phyloP scores from a whole-genome alignment of 2,329 filamentous ascomycete genomes.

The Colletotrichum sp. region DNA sequence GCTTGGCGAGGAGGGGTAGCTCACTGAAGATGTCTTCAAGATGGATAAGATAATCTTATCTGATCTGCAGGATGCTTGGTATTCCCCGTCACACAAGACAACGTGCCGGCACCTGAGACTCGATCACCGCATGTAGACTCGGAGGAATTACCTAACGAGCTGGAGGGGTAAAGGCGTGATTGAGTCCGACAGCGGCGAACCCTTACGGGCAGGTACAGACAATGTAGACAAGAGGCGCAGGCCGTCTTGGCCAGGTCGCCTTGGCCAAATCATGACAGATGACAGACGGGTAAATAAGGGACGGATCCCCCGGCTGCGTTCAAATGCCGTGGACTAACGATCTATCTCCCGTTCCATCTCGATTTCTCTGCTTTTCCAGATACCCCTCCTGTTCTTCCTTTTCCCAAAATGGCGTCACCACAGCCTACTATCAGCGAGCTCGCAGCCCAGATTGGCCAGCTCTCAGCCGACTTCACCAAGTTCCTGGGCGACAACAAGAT shows the following conservation, averaged over 20 bases:
- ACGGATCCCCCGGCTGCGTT: background rate
- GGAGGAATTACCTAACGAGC: background rate
- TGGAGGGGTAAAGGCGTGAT: background rate
- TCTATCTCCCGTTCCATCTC: background rate
- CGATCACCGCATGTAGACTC: slow-evolving; percentile 3
- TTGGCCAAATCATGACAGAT: background rate
- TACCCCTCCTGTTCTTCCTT: slow-evolving; percentile 13
- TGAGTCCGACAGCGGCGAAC: background rate
- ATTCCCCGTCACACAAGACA: background rate
- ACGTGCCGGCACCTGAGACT: background rate
- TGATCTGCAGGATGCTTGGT: slow-evolving; percentile 21
- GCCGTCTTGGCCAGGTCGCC: background rate
- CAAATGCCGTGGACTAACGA: background rate
- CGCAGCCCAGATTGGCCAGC: slow-evolving; percentile 48
- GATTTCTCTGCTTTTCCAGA: background rate
- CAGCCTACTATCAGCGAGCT: slow-evolving; percentile 45
- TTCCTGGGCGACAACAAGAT: slow-evolving; percentile 47
- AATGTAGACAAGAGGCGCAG: background rate
- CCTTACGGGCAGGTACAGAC: background rate
- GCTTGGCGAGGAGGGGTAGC: slow-evolving; percentile 14
- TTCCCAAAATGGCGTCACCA: slow-evolving; percentile 31
- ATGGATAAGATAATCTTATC: slow-evolving; percentile 37
- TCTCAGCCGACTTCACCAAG: slow-evolving; percentile 44
- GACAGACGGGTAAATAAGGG: background rate
- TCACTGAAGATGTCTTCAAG: slow-evolving; percentile 12